These are phyloP conservation scores for Venustampulla echinocandica DNA, from an alignment of 495 filamentous ascomycete genomes.

Conservation along the genomic window DNA sequence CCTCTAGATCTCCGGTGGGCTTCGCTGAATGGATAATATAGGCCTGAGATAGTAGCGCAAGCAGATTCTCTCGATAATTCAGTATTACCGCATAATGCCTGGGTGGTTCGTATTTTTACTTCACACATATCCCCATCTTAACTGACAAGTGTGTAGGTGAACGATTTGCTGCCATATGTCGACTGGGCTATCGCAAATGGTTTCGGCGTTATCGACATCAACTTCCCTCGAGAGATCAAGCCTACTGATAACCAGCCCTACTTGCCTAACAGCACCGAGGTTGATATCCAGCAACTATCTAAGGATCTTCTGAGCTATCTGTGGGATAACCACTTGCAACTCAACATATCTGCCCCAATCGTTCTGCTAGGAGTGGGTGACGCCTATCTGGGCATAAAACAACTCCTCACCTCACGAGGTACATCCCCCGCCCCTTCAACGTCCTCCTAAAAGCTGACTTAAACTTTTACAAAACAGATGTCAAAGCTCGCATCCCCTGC, in stretches of 20 bases:
- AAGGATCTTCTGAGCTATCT: conserved; percentile 75
- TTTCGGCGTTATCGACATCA: conserved; percentile 81
- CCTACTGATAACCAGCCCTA: conserved; percentile 26
- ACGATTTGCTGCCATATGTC: conserved; percentile 68
- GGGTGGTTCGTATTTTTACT: conserved; percentile 58
- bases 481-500: conserved; percentile 36
- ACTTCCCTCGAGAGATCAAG: conserved; percentile 53
- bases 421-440: conserved; percentile 14
- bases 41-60: conserved; percentile 61
- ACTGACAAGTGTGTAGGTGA: conserved; percentile 76
- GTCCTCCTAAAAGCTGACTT: neutral
- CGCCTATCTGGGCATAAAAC: conserved; percentile 58
- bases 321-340: conserved; percentile 97
- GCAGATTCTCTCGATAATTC: conserved; percentile 60
- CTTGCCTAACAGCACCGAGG: neutral
- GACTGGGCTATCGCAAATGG: conserved; percentile 66
- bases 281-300: conserved; percentile 41
- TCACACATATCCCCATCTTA: conserved; percentile 32
- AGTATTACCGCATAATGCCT: conserved; percentile 73
- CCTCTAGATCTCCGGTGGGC: neutral
- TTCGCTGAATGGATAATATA: conserved; percentile 32
- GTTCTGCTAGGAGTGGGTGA: conserved; percentile 80
- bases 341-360: conserved; percentile 58
- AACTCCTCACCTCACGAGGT: conserved; percentile 63
- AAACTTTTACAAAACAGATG: conserved; percentile 24